Evolutionary conservation across 805 yeast genomes (phyloP).

Genomic region (Jamesozyma spencerorum): DNA sequence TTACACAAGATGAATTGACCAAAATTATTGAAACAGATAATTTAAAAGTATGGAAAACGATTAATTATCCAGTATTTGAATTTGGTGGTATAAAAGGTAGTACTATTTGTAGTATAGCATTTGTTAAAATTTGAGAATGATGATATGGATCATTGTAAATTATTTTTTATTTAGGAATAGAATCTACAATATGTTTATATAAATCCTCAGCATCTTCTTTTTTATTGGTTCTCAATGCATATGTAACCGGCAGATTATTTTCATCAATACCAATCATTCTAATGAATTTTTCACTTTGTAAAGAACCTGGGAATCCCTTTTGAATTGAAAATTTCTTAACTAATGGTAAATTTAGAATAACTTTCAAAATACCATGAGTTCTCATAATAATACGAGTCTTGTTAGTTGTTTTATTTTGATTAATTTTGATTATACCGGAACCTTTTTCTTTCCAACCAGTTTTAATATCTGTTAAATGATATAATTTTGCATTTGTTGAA

Average conservation of each 20-base stretch:
- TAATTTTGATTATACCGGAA: slow-evolving; percentile 76
- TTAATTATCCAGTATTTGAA: slow-evolving; percentile 71
- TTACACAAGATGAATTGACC: slow-evolving; percentile 70
- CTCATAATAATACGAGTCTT: slow-evolving; percentile 79
- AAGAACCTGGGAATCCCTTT: slow-evolving; percentile 80
- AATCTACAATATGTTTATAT: slow-evolving; percentile 31
- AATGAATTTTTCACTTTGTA: slow-evolving; percentile 73
- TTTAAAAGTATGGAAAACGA: slow-evolving; percentile 52
- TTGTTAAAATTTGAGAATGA: slow-evolving; percentile 34
- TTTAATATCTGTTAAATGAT: slow-evolving; percentile 54
- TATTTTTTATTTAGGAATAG: slow-evolving; percentile 10
- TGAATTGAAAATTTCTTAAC: slow-evolving; percentile 50
- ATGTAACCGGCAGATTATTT: slow-evolving; percentile 64
- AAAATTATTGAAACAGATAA: slow-evolving; percentile 39
- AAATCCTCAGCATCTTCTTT: slow-evolving; percentile 52
- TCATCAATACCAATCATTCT: slow-evolving; percentile 63
- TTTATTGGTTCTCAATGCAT: slow-evolving; percentile 64
- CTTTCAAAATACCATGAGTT: slow-evolving; percentile 74
- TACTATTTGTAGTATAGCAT: slow-evolving; percentile 81
- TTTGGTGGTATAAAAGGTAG: slow-evolving; percentile 89
- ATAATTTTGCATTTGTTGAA: slow-evolving; percentile 68
- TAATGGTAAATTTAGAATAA: slow-evolving; percentile 69
- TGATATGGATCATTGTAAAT: slow-evolving; percentile 4
- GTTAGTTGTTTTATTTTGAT: slow-evolving; percentile 33
- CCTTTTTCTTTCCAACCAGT: slow-evolving; percentile 97